Conservation (phyloP, 1,284 basidiomycete species). For the Rhodofomes roseus region DNA sequence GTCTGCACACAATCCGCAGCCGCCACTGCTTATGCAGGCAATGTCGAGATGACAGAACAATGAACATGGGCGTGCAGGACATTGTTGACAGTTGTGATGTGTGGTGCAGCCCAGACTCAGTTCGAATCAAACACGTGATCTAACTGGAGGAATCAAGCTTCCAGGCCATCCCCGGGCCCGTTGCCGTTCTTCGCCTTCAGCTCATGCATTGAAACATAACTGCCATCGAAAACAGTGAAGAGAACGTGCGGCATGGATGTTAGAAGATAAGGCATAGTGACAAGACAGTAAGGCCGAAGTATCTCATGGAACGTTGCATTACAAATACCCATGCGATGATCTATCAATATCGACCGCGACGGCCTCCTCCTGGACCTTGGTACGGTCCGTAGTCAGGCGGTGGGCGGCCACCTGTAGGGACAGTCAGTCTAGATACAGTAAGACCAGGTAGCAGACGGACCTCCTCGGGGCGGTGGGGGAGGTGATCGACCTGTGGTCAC, state of each 20-base stretch:
- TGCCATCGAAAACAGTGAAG: background rate
- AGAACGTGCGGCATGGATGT: background rate
- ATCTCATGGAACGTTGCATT: background rate
- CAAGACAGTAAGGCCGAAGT: background rate
- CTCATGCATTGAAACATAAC: too few species aligned
- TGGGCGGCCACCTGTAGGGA: constrained; percentile 31
- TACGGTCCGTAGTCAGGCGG: constrained; percentile 46
- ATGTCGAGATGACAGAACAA: too few species aligned
- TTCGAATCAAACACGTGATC: too few species aligned
- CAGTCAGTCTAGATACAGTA: background rate
- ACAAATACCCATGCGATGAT: background rate
- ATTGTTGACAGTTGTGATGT: too few species aligned
- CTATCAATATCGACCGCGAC: constrained; percentile 25
- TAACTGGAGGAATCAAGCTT: too few species aligned
- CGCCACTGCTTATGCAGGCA: too few species aligned
- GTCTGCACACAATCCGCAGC: too few species aligned
- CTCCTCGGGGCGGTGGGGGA: constrained; percentile 44
- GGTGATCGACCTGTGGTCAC: constrained; percentile 41
- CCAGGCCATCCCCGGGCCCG: too few species aligned
- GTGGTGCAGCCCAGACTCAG: too few species aligned
- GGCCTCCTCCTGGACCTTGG: constrained; percentile 30
- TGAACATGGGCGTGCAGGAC: too few species aligned
- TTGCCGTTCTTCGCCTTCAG: too few species aligned
- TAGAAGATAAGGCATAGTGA: background rate
- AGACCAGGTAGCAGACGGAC: constrained; percentile 20